Evolutionary conservation across 2,329 filamentous ascomycete species (phyloP).

Genomic region (Colletotrichum magnum): DNA sequence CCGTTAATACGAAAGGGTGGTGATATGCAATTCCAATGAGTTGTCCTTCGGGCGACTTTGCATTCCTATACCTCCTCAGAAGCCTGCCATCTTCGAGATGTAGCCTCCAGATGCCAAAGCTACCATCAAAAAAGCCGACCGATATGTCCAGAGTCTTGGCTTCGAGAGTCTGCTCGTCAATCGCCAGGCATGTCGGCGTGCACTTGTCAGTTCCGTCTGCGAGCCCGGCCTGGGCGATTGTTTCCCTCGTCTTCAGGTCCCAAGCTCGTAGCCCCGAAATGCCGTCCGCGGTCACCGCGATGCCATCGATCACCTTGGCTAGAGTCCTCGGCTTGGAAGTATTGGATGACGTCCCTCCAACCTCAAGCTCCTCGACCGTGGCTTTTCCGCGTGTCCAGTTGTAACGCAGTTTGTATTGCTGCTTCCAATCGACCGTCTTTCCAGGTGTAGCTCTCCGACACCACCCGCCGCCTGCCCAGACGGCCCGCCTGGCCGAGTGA

Average conservation of each 20-base stretch:
- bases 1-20: slow-evolving; percentile 83
- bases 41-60: slow-evolving; percentile 73
- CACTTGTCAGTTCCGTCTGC: slow-evolving; percentile 42
- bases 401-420: slow-evolving; percentile 87
- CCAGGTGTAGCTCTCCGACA: slow-evolving; percentile 65
- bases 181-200: slow-evolving; percentile 74
- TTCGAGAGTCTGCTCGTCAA: slow-evolving; percentile 67
- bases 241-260: slow-evolving; percentile 75
- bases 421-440: slow-evolving; percentile 84
- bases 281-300: slow-evolving; percentile 83
- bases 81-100: slow-evolving; percentile 61
- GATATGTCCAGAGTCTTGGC: slow-evolving; percentile 69
- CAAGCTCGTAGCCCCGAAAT: slow-evolving; percentile 82
- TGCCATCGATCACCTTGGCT: slow-evolving; percentile 82
- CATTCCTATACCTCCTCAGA: slow-evolving; percentile 68
- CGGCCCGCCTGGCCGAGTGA: slow-evolving; percentile 58
- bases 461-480: slow-evolving; percentile 59
- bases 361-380: slow-evolving; percentile 81
- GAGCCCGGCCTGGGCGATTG: slow-evolving; percentile 68
- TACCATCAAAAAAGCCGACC: slow-evolving; percentile 80
- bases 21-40: slow-evolving; percentile 80
- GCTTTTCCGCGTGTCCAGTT: slow-evolving; percentile 92
- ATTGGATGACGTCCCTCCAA: slow-evolving; percentile 57
- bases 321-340: slow-evolving; percentile 66
- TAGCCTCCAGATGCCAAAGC: slow-evolving; percentile 79